These are phyloP conservation scores for Sporothrix curviconia DNA, from an alignment of 2,329 filamentous ascomycete species.

Conservation along the genomic window DNA sequence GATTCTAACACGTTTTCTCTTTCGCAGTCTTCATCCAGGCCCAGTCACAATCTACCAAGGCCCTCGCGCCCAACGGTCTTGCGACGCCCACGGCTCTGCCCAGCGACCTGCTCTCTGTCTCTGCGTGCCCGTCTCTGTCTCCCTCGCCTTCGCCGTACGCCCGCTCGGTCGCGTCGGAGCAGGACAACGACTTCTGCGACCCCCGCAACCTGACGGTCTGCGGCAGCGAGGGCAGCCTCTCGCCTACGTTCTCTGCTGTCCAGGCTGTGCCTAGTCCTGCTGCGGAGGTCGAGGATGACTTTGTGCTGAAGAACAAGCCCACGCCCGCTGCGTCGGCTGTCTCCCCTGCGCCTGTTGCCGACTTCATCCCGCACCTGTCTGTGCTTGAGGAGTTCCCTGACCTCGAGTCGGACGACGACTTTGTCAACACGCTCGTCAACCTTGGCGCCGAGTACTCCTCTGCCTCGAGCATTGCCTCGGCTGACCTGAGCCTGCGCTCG, in stretches of 20 bases:
- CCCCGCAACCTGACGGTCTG: conserved; percentile 80
- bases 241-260: conserved; percentile 59
- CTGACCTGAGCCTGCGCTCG: conserved; percentile 45
- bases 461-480: conserved; percentile 35
- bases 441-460: conserved; percentile 42
- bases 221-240: conserved; percentile 42
- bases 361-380: conserved; percentile 56
- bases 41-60: conserved; percentile 38
- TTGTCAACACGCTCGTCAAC: conserved; percentile 66
- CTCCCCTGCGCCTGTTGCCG: conserved; percentile 39
- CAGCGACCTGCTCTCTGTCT: conserved; percentile 60
- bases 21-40: conserved; percentile 42
- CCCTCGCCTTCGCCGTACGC: conserved; percentile 79
- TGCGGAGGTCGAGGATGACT: conserved; percentile 54
- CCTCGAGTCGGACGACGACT: conserved; percentile 85
- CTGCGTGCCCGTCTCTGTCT: conserved; percentile 74
- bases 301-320: conserved; percentile 42
- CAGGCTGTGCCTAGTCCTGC: conserved; percentile 49
- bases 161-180: conserved; percentile 59
- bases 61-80: conserved; percentile 24
- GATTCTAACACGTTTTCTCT: background rate
- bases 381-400: conserved; percentile 82
- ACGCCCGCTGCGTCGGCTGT: background rate
- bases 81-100: conserved; percentile 38
- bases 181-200: conserved; percentile 81